These are phyloP conservation scores for Macrolepiota dolichaula DNA, from an alignment of 768 basidiomycete genomes.

Conservation along the genomic window DNA sequence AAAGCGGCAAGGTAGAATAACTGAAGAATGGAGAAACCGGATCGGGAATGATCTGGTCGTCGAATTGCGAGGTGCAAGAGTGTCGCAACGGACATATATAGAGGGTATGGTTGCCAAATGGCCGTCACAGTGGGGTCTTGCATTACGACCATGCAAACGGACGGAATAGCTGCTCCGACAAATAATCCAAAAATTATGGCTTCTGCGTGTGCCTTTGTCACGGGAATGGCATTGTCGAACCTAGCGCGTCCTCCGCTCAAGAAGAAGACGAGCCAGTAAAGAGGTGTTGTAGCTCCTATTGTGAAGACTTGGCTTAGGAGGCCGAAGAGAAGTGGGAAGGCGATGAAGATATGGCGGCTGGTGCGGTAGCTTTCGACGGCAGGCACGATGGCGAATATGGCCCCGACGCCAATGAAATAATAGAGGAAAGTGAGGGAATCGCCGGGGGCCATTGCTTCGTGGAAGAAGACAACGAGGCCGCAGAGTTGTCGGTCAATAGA, in stretches of 20 bases:
- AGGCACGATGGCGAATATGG: constrained; percentile 37
- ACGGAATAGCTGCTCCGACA: constrained; percentile 44
- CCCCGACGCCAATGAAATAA: constrained; percentile 33
- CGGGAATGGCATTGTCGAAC: constrained; percentile 18
- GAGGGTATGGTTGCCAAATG: constrained; percentile 53
- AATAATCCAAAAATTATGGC: constrained; percentile 48
- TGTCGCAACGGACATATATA: constrained; percentile 40
- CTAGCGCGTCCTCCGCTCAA: constrained; percentile 27
- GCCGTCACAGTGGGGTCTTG: constrained; percentile 42
- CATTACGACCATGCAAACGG: constrained; percentile 39
- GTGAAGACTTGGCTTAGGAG: constrained; percentile 38
- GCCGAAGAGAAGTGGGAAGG: constrained; percentile 38
- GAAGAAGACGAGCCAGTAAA: constrained; percentile 48
- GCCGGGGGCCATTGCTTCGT: constrained; percentile 31
- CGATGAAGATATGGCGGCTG: constrained; percentile 30
- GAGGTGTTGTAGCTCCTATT: constrained; percentile 39
- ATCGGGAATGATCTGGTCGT: constrained; percentile 27
- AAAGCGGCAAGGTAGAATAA: constrained; percentile 36
- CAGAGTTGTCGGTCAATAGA: constrained; percentile 39
- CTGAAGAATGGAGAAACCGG: constrained; percentile 35
- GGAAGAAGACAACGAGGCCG: constrained; percentile 44
- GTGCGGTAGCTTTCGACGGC: constrained; percentile 42
- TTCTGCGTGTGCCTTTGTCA: constrained; percentile 44
- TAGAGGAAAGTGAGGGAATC: constrained; percentile 27
- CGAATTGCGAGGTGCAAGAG: constrained; percentile 36